Percentiles rank a stretch among this genome's conserved stretches.
These are phyloP conservation scores for Aureobasidium mangrovei DNA, from an alignment of 2,329 filamentous ascomycete genomes.

Conservation along the genomic window DNA sequence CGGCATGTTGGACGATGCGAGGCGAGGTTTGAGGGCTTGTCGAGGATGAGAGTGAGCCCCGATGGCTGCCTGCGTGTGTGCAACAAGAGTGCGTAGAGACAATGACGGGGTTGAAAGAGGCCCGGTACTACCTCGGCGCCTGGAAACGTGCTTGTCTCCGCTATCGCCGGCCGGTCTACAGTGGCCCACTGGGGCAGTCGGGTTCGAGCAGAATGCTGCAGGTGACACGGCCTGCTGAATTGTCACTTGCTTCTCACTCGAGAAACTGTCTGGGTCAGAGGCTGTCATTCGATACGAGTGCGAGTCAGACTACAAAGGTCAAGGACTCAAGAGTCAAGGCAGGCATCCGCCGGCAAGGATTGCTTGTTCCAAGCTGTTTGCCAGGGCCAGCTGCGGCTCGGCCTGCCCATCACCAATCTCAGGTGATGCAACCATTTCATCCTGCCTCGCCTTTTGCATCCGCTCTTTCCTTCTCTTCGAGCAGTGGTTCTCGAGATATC, in stretches of 20 bases:
- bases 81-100: neutral
- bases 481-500: neutral
- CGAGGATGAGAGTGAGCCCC: neutral
- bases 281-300: too few species aligned
- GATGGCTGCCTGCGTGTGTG: neutral
- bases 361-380: neutral
- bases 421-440: slow-evolving; percentile 5
- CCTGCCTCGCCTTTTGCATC: slow-evolving; percentile 6
- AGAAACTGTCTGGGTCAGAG: too few species aligned
- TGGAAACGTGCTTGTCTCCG: neutral
- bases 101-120: slow-evolving; percentile 1
- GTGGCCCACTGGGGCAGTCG: neutral
- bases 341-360: neutral
- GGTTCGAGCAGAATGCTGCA: neutral
- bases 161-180: neutral
- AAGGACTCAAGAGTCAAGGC: too few species aligned
- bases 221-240: neutral
- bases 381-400: neutral
- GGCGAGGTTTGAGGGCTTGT: neutral
- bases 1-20: slow-evolving; percentile 22
- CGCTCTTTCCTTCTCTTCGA: neutral
- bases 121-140: neutral
- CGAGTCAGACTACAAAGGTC: too few species aligned
- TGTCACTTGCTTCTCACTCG: too few species aligned
- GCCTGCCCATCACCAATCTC: neutral